Conservation (phyloP, 768 basidiomycete genomes). For the Cystofilobasidium bisporidii region DNA sequence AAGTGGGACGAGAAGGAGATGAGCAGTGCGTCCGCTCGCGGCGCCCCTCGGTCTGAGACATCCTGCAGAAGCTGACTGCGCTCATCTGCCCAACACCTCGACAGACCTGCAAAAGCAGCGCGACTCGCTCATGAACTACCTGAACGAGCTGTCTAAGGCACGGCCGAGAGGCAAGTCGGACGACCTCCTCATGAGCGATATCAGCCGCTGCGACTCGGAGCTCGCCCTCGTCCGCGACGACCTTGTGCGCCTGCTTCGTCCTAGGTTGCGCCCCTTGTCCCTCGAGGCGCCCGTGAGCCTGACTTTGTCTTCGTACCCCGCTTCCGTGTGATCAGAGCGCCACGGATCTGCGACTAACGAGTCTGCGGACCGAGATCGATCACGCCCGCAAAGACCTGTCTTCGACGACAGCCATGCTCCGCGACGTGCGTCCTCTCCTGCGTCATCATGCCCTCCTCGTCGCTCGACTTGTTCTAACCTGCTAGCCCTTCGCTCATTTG, state of each 20-base stretch:
- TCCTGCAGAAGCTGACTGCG: no score
- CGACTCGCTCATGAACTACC: conserved; percentile 60
- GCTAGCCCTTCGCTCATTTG: not conserved
- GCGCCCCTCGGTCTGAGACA: conserved; percentile 29
- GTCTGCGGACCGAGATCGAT: conserved; percentile 74
- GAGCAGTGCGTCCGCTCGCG: conserved; percentile 50
- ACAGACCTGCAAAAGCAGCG: conserved; percentile 53
- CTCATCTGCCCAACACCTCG: no score
- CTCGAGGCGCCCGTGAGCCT: no score
- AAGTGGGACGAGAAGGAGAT: conserved; percentile 95
- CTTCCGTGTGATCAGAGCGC: conserved; percentile 50
- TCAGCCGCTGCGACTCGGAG: conserved; percentile 69
- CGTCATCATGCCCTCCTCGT: not conserved
- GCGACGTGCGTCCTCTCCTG: conserved; percentile 3
- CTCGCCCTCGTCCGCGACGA: conserved; percentile 70
- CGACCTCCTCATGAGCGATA: conserved; percentile 64
- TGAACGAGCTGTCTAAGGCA: conserved; percentile 72
- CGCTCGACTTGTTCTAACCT: no score
- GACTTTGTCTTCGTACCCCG: not conserved
- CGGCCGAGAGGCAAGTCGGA: conserved; percentile 77
- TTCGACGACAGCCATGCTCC: conserved; percentile 18
- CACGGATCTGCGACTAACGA: conserved; percentile 61
- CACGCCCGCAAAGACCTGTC: conserved; percentile 64
- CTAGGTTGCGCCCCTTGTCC: no score
- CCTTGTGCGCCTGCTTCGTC: no score